Conservation (phyloP, 2,329 filamentous ascomycete genomes). For the Madurella fahalii region DNA sequence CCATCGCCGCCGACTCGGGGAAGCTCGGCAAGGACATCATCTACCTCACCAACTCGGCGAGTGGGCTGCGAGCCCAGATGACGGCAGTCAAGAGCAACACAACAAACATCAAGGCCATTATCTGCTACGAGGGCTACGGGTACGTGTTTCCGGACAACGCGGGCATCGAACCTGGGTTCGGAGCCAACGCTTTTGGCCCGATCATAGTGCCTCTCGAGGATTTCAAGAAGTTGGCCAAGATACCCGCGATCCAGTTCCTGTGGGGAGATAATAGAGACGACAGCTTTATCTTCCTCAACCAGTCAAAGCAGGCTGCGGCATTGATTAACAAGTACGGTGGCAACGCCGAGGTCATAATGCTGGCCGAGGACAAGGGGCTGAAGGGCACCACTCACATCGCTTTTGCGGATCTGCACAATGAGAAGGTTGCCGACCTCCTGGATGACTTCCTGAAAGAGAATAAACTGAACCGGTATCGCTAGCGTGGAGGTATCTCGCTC, state of each 20-base stretch:
- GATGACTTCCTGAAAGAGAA: constrained; percentile 24
- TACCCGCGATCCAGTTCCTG: constrained; percentile 27
- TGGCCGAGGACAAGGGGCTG: constrained; percentile 24
- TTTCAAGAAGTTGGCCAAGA: constrained; percentile 27
- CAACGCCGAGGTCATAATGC: constrained; percentile 26
- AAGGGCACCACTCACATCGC: constrained; percentile 26
- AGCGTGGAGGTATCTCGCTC: neutral
- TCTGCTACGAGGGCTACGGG: constrained; percentile 30
- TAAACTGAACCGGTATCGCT: constrained; percentile 17
- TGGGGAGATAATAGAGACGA: constrained; percentile 29
- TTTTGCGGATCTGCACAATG: constrained; percentile 29
- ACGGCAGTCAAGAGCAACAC: constrained; percentile 33
- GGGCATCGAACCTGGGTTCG: constrained; percentile 1
- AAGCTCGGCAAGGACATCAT: constrained; percentile 30
- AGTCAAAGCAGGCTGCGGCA: constrained; percentile 21
- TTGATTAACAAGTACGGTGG: constrained; percentile 27
- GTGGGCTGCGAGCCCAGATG: constrained; percentile 33
- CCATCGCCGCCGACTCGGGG: constrained; percentile 33
- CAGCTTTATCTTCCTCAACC: constrained; percentile 9
- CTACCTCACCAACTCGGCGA: constrained; percentile 34
- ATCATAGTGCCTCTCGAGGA: constrained; percentile 25
- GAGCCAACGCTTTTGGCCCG: constrained; percentile 23
- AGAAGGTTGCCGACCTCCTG: constrained; percentile 24
- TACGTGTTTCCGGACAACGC: constrained; percentile 27
- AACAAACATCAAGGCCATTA: constrained; percentile 36